phyloP scores from a whole-genome alignment of 345 rosid genomes.

The Firmiana major region DNA sequence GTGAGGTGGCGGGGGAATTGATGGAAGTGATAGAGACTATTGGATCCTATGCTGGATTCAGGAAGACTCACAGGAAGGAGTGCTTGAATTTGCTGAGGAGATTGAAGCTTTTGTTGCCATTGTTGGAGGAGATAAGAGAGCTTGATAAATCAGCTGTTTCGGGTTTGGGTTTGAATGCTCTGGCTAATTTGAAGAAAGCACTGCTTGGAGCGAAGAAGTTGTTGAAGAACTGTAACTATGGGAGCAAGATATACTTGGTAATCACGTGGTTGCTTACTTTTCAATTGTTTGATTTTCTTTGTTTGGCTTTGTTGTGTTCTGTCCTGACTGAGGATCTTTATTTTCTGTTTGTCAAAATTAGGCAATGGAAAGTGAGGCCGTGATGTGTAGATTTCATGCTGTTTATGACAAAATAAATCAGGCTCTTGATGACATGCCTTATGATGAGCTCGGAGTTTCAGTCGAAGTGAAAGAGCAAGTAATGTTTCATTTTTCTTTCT shows the following conservation, averaged over 20 bases:
- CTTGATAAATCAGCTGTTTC: constrained; percentile 7
- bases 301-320: background rate
- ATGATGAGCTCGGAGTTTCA: constrained; percentile 45
- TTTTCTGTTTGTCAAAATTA: constrained; percentile 14
- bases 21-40: constrained; percentile 38
- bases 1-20: constrained; percentile 28
- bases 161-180: constrained; percentile 18
- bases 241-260: constrained; percentile 68
- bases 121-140: constrained; percentile 50
- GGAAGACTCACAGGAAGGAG: constrained; percentile 55
- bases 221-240: constrained; percentile 48
- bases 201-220: constrained; percentile 45
- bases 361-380: constrained; percentile 66
- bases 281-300: background rate
- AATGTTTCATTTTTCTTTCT: background rate
- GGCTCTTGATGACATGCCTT: constrained; percentile 47
- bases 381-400: constrained; percentile 46
- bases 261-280: background rate
- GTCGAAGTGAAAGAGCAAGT: constrained; percentile 64
- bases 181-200: constrained; percentile 38
- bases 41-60: constrained; percentile 37
- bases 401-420: constrained; percentile 42
- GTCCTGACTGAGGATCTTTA: background rate
- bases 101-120: constrained; percentile 55
- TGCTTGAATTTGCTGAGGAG: constrained; percentile 55